Percentiles rank a stretch among this genome's conserved stretches.
Evolutionary conservation across 164 flowering plant species (phyloP).

Genomic region (Vitis labrusca): DNA sequence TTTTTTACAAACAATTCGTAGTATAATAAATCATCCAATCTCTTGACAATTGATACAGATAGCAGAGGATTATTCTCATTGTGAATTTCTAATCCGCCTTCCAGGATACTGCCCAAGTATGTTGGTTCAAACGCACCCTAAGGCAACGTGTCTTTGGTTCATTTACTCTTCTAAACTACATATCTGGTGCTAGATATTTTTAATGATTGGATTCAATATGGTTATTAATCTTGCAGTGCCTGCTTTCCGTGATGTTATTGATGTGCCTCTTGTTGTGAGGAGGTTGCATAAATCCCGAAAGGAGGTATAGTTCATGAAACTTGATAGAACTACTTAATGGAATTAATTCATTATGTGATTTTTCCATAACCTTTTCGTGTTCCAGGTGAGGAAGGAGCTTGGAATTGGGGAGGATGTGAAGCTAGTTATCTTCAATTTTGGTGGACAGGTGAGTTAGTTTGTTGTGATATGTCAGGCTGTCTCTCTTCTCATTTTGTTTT

Average conservation of each 20-base stretch:
- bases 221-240: conserved; percentile 67
- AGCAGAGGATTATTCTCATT: conserved; percentile 97
- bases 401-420: conserved; percentile 80
- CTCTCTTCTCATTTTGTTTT: neutral
- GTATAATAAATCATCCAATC: neutral
- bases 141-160: conserved; percentile 7
- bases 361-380: conserved; percentile 4
- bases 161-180: neutral
- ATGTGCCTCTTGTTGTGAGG: conserved; percentile 94
- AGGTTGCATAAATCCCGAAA: conserved; percentile 76
- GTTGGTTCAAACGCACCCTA: conserved; percentile 9
- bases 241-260: conserved; percentile 94
- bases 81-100: conserved; percentile 88
- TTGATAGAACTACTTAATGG: neutral
- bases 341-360: neutral
- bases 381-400: conserved; percentile 81
- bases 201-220: conserved; percentile 4
- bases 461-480: neutral
- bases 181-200: neutral
- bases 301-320: conserved; percentile 47
- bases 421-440: conserved; percentile 87
- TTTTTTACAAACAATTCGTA: neutral
- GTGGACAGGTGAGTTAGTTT: conserved; percentile 75
- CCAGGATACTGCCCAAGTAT: conserved; percentile 99
- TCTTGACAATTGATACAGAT: conserved; percentile 49